Conservation (phyloP, 805 yeast genomes). For the Priceomyces medius region DNA sequence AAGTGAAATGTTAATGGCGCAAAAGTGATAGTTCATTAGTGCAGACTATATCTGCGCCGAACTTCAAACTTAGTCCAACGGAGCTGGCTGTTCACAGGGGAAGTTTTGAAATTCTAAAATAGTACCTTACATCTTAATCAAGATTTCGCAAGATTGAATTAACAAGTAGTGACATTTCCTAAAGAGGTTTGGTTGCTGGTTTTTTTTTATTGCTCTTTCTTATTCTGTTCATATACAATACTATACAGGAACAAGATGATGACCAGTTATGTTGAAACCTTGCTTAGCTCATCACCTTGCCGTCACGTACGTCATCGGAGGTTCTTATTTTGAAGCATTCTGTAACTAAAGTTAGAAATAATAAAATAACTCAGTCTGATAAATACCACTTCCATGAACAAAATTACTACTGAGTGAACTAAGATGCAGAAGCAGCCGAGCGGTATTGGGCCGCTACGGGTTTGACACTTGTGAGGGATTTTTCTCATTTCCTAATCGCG, state of each 20-base stretch:
- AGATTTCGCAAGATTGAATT: no score
- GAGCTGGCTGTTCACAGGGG: not conserved
- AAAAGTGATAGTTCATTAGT: no score
- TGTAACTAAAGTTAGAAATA: no score
- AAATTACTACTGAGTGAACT: not conserved
- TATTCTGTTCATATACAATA: no score
- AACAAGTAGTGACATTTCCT: not conserved
- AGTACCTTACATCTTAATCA: not conserved
- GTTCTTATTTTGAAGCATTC: no score
- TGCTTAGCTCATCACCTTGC: not conserved
- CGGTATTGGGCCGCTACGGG: not conserved
- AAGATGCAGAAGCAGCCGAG: not conserved
- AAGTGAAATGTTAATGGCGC: no score
- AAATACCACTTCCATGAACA: not conserved
- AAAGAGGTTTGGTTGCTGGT: not conserved
- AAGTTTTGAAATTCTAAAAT: not conserved
- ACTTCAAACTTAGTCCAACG: no score
- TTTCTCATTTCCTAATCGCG: slow-evolving; percentile 1
- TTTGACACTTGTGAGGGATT: not conserved
- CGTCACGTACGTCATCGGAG: not conserved
- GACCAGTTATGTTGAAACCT: no score
- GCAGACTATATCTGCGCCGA: no score
- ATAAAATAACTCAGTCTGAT: not conserved
- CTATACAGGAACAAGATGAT: no score
- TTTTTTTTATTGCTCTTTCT: no score